phyloP scores from a whole-genome alignment of 129 eudicot genomes.

The Calendula officinalis region DNA sequence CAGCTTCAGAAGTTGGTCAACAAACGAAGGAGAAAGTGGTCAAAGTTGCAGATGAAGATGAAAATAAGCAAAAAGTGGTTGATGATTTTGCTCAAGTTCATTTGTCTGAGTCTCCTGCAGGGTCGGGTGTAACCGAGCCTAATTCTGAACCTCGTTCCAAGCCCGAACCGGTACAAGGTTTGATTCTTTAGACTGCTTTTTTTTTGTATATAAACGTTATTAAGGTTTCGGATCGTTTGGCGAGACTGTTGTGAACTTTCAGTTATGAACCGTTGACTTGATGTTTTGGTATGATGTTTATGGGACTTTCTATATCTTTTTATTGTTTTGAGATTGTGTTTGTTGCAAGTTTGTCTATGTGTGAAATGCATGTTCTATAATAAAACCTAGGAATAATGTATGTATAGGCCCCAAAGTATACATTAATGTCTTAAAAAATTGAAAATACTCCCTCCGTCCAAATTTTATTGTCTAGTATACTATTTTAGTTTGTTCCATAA shows the following conservation, averaged over 20 bases:
- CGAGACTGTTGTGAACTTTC: neutral
- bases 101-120: conserved; percentile 64
- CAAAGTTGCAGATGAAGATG: conserved; percentile 53
- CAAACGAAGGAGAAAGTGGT: conserved; percentile 73
- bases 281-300: too few relatives aligned
- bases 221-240: neutral
- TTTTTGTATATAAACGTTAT: conserved; percentile 28
- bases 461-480: too few relatives aligned
- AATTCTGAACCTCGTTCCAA: conserved; percentile 18
- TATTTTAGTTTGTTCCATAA: too few relatives aligned
- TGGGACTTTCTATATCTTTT: too few relatives aligned
- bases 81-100: conserved; percentile 72
- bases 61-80: conserved; percentile 57
- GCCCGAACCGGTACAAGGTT: conserved; percentile 73
- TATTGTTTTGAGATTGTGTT: too few relatives aligned
- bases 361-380: too few relatives aligned
- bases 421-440: too few relatives aligned
- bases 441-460: too few relatives aligned
- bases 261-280: too few relatives aligned
- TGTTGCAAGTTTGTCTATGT: too few relatives aligned
- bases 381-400: too few relatives aligned
- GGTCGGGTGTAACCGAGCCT: conserved; percentile 36
- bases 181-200: conserved; percentile 46
- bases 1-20: conserved; percentile 81
- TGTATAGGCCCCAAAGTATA: too few relatives aligned